Conservation (phyloP, 305 asterid genomes). For the Fraxinus velutina region DNA sequence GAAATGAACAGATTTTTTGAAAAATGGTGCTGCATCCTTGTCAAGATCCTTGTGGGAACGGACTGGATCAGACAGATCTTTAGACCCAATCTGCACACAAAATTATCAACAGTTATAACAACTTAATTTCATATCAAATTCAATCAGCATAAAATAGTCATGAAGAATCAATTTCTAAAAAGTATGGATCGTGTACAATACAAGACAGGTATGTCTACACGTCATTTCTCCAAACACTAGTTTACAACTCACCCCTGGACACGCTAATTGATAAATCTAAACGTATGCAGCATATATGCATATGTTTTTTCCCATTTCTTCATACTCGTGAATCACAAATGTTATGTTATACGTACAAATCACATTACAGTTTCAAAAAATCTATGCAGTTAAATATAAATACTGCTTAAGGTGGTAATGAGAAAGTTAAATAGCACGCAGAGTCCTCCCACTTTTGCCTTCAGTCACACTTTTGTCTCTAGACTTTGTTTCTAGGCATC, state of each 20-base stretch:
- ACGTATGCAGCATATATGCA: not conserved
- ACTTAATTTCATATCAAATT: constrained; percentile 11
- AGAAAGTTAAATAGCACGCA: not conserved
- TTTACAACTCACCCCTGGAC: not conserved
- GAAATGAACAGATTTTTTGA: constrained; percentile 75
- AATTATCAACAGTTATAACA: constrained; percentile 15
- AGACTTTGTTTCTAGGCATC: not conserved
- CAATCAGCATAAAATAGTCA: constrained; percentile 15
- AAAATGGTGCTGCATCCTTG: constrained; percentile 90
- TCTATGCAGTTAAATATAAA: not conserved
- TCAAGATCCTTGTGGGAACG: constrained; percentile 98
- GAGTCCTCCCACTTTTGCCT: not conserved
- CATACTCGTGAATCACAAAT: not conserved
- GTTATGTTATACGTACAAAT: not conserved
- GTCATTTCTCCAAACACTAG: not conserved
- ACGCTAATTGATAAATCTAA: not conserved
- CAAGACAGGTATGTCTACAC: not conserved
- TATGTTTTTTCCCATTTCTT: not conserved
- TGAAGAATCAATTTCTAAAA: not conserved
- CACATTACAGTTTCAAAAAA: not conserved
- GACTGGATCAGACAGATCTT: constrained; percentile 92
- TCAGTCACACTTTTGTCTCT: not conserved
- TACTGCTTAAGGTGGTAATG: not conserved
- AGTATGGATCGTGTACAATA: not conserved
- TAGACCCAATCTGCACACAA: constrained; percentile 75